Conservation (phyloP, 1,139 yeast genomes). For the Casaregolazyma suthepensis region DNA sequence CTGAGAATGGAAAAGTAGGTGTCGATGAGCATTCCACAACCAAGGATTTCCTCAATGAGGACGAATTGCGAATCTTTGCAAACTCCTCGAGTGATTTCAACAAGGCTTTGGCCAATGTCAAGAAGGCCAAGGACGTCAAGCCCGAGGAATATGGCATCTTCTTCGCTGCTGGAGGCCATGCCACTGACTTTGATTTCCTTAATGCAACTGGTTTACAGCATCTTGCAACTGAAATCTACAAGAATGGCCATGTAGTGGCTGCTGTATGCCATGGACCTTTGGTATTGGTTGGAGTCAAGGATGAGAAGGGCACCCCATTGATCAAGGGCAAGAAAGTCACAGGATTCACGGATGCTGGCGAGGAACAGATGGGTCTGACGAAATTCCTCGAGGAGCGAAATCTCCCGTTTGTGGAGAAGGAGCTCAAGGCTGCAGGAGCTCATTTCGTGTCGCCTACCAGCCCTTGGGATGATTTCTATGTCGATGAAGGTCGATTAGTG, state of each 20-base stretch:
- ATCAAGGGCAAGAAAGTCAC: conserved; percentile 50
- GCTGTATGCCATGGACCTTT: conserved; percentile 69
- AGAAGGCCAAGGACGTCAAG: conserved; percentile 21
- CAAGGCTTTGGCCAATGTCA: conserved; percentile 29
- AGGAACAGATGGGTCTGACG: conserved; percentile 37
- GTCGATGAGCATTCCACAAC: conserved; percentile 48
- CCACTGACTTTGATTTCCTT: conserved; percentile 53
- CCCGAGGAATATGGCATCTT: conserved; percentile 47
- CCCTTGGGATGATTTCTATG: conserved; percentile 47
- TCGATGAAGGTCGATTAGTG: conserved; percentile 50
- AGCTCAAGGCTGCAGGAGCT: conserved; percentile 41
- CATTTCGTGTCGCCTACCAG: conserved; percentile 38
- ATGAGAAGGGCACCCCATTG: conserved; percentile 41
- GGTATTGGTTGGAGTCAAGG: conserved; percentile 43
- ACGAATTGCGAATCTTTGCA: conserved; percentile 38
- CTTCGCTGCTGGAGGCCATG: conserved; percentile 64
- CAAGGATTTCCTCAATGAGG: conserved; percentile 39
- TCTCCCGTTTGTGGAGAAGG: conserved; percentile 31
- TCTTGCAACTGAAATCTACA: conserved; percentile 43
- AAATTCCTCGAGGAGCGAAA: conserved; percentile 34
- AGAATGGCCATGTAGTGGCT: conserved; percentile 48
- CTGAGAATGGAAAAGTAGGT: conserved; percentile 52
- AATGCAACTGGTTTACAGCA: conserved; percentile 43
- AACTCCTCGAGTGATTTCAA: conserved; percentile 39
- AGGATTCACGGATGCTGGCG: conserved; percentile 57